Evolutionary conservation across 768 basidiomycete species (phyloP).

Genomic region (Neoboletus subvelutipes): DNA sequence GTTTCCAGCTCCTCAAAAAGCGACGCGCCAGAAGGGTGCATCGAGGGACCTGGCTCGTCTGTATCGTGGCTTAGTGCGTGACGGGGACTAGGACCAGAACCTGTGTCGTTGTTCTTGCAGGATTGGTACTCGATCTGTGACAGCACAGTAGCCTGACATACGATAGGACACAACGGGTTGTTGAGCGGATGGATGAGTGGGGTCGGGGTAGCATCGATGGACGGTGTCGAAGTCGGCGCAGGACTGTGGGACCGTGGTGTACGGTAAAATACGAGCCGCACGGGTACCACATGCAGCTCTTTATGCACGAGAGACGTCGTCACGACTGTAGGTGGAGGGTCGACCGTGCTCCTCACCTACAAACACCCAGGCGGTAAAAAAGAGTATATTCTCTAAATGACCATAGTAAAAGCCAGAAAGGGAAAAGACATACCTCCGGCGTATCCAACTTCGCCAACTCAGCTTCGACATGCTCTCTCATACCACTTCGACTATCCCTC

Average conservation of each 20-base stretch:
- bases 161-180: constrained; percentile 26
- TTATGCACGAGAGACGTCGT: constrained; percentile 39
- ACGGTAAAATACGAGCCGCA: constrained; percentile 40
- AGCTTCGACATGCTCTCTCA: constrained; percentile 26
- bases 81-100: background rate
- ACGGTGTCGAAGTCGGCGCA: background rate
- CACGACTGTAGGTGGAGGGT: constrained; percentile 22
- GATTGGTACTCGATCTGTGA: background rate
- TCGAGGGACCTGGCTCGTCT: constrained; percentile 4
- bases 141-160: constrained; percentile 31
- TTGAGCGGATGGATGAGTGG: constrained; percentile 18
- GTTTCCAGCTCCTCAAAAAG: constrained; percentile 75
- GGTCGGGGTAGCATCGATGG: background rate
- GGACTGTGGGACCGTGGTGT: constrained; percentile 22
- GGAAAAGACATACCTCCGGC: constrained; percentile 16
- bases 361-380: background rate
- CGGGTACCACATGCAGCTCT: constrained; percentile 31
- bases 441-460: constrained; percentile 25
- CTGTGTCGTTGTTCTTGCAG: background rate
- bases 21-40: constrained; percentile 34
- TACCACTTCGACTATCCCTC: constrained; percentile 17
- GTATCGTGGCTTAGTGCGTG: background rate
- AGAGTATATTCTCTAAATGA: background rate
- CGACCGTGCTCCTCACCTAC: constrained; percentile 9
- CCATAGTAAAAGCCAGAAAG: background rate